Conservation (phyloP, 176 grass and related monocot genomes). For the Rhipidocladum racemiflorum region DNA sequence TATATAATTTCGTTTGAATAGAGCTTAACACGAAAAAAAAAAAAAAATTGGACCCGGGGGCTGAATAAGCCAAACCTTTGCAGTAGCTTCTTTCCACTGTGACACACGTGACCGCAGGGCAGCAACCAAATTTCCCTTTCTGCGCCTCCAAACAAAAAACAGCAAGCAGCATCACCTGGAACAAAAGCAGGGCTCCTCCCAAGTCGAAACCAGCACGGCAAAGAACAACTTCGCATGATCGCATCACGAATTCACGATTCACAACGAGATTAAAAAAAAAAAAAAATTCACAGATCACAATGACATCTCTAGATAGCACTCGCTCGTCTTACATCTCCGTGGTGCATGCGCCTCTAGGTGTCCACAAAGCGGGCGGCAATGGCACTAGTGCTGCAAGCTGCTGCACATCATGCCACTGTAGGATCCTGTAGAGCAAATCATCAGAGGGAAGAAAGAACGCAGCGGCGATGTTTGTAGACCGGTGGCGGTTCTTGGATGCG, state of each 20-base stretch:
- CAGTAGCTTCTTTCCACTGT: neutral
- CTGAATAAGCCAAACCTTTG: no score
- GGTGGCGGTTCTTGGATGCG: slow-evolving; percentile 17
- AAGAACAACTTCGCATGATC: no score
- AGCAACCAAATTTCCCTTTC: neutral
- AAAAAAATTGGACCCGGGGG: no score
- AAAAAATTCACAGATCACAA: no score
- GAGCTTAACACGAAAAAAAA: no score
- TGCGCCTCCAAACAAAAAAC: slow-evolving; percentile 26
- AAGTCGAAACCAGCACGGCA: neutral
- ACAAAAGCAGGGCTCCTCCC: neutral
- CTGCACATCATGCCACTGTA: slow-evolving; percentile 16
- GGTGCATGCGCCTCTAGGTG: slow-evolving; percentile 6
- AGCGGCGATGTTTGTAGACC: neutral
- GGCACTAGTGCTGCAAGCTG: neutral
- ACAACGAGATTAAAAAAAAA: neutral
- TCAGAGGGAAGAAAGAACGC: slow-evolving; percentile 16
- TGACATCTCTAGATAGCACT: neutral
- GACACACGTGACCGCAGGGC: slow-evolving; percentile 4
- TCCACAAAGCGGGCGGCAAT: neutral
- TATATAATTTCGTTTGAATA: no score
- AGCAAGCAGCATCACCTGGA: neutral
- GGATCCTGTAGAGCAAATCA: slow-evolving; percentile 36
- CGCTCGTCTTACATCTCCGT: neutral
- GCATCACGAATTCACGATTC: no score